Evolutionary conservation across 2,329 filamentous ascomycete species (phyloP).

Genomic region (Bisporella sp.): DNA sequence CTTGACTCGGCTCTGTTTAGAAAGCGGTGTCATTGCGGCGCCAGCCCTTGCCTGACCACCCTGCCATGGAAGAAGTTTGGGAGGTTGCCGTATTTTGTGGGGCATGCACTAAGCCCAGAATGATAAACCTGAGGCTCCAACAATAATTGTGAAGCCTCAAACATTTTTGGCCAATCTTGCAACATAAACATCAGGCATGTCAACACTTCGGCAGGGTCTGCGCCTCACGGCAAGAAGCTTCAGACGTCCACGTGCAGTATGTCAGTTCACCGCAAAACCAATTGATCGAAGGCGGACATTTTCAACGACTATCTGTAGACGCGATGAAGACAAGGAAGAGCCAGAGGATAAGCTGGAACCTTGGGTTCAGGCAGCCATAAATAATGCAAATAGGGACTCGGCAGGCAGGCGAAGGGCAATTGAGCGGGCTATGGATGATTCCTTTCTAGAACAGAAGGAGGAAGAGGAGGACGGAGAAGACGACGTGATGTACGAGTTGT

Average conservation of each 20-base stretch:
- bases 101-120: too few species aligned
- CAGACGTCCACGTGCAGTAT: slow-evolving; percentile 11
- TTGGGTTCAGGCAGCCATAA: background rate
- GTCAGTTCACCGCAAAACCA: slow-evolving; percentile 10
- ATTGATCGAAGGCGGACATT: slow-evolving; percentile 18
- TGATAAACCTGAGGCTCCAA: too few species aligned
- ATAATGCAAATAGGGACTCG: background rate
- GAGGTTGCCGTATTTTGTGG: too few species aligned
- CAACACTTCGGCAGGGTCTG: slow-evolving; percentile 23
- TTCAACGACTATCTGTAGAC: slow-evolving; percentile 14
- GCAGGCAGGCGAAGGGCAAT: background rate
- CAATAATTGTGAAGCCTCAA: too few species aligned
- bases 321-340: slow-evolving; percentile 9
- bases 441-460: background rate
- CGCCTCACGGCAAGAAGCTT: slow-evolving; percentile 21
- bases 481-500: background rate
- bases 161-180: too few species aligned
- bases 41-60: too few species aligned
- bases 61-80: too few species aligned
- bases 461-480: slow-evolving; percentile 4
- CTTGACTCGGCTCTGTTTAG: too few species aligned
- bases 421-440: background rate
- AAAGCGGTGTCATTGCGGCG: too few species aligned
- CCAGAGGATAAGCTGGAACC: slow-evolving; percentile 2
- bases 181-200: slow-evolving; percentile 15